Conservation (phyloP, 768 basidiomycete genomes). For the Termitomyces sp. region DNA sequence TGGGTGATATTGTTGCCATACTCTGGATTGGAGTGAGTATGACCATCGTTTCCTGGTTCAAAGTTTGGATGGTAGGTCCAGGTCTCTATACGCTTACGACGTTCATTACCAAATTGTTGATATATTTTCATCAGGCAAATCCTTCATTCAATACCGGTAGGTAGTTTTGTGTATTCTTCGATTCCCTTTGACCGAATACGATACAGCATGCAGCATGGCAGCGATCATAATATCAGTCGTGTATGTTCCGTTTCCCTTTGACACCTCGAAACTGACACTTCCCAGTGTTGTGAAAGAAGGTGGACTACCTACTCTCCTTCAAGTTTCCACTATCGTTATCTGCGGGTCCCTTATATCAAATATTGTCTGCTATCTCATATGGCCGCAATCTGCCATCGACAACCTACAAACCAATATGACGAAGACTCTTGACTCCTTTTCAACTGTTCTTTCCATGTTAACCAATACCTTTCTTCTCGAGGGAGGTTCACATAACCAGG, state of each 20-base stretch:
- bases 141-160: slow-evolving; percentile 87
- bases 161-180: slow-evolving; percentile 6
- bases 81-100: neutral
- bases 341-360: slow-evolving; percentile 80
- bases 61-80: slow-evolving; percentile 72
- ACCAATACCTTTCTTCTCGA: slow-evolving; percentile 86
- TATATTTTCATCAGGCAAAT: slow-evolving; percentile 43
- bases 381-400: slow-evolving; percentile 82
- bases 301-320: slow-evolving; percentile 68
- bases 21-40: slow-evolving; percentile 84
- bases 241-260: slow-evolving; percentile 33
- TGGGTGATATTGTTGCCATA: slow-evolving; percentile 73
- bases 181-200: neutral
- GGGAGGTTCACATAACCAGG: slow-evolving; percentile 51
- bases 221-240: slow-evolving; percentile 83
- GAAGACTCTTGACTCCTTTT: slow-evolving; percentile 83
- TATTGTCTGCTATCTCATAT: slow-evolving; percentile 77
- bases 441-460: slow-evolving; percentile 79
- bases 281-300: slow-evolving; percentile 85
- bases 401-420: slow-evolving; percentile 85
- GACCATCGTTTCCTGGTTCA: slow-evolving; percentile 84
- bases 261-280: slow-evolving; percentile 5
- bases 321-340: slow-evolving; percentile 74
- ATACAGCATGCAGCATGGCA: slow-evolving; percentile 78
- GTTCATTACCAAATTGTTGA: neutral